Evolutionary conservation across 176 grass and related monocot species (phyloP).

Genomic region (bread wheat (Triticum aestivum)): DNA sequence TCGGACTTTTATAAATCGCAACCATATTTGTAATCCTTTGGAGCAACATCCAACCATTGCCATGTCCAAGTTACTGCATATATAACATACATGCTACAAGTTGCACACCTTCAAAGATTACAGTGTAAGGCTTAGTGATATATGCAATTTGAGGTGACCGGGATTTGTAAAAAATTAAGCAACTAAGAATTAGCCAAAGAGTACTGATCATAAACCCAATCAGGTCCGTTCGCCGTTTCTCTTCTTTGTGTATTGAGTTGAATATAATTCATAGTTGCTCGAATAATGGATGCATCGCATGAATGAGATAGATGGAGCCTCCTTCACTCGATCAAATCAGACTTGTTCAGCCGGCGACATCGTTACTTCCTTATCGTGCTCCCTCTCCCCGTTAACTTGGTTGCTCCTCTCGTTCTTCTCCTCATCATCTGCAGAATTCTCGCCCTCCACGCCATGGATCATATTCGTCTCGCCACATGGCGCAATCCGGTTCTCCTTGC

Average conservation of each 20-base stretch:
- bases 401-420: not conserved
- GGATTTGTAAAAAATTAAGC: not conserved
- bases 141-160: not conserved
- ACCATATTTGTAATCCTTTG: not conserved
- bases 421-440: not conserved
- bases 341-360: not conserved
- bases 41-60: not conserved
- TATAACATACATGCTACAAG: not conserved
- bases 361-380: not conserved
- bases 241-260: not conserved
- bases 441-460: not conserved
- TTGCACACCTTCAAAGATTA: not conserved
- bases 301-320: not conserved
- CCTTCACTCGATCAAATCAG: not conserved
- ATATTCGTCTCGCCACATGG: not conserved
- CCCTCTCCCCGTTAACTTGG: not conserved
- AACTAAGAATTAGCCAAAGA: not conserved
- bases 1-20: too few relatives aligned
- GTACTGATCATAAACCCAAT: not conserved
- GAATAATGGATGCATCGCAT: not conserved
- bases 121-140: not conserved
- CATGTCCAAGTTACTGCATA: not conserved
- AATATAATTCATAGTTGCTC: not conserved
- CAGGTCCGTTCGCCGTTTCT: not conserved
- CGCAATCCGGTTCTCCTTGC: slow-evolving; percentile 7